Evolutionary conservation across 2,329 filamentous ascomycete genomes (phyloP), one percentile per base, ranked within the genome.

Genomic region (Pseudocercospora fuligena): DNA sequence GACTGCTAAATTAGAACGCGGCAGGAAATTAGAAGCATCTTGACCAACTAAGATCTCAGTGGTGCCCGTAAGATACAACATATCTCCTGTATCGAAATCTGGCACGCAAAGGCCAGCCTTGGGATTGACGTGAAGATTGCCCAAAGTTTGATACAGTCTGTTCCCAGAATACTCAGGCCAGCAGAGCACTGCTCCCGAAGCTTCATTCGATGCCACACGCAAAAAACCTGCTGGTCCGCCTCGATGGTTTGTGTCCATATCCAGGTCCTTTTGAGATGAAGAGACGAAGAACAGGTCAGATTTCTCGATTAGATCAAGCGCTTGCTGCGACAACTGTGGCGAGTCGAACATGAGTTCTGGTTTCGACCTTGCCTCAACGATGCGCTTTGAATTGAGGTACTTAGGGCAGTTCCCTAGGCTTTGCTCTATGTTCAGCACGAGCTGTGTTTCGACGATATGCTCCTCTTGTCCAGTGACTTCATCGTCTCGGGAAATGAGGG

Each of bases 161-260:
- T 97, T 97, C 7, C 93, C 93, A 0, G 90, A 93, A 76, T 91
- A 96, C 76, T 97, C 93, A 0, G 93, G 93, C 78, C 92, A 97
- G 2, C 90, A 83, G 14, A 96, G 78, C 2, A 87, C 82, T 0
- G 80, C 81, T 2, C 77, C 78, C 25, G 68, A 74, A 19, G 51
- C 67, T 46, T 82, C 78, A 64, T 91, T 89, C 21, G 84, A 86
- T 1, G 89, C 76, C 8, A 94, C 82, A 25, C 92, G 86, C 21
- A 94, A 81, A 74, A 97, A 94, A 0, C 92, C 93, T 0, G 84
- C 82, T 1, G 88, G 84, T 0, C 93, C 93, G 43, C 93, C 93
- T 5, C 93, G 87, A 73, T 92, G 88, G 74, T 96, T 97, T 6
- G 90, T 92, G 77, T 96, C 92, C 92, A 96, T 96, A 63, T 88